phyloP scores from a whole-genome alignment of 805 yeast species.

The Myxozyma kluyveri region DNA sequence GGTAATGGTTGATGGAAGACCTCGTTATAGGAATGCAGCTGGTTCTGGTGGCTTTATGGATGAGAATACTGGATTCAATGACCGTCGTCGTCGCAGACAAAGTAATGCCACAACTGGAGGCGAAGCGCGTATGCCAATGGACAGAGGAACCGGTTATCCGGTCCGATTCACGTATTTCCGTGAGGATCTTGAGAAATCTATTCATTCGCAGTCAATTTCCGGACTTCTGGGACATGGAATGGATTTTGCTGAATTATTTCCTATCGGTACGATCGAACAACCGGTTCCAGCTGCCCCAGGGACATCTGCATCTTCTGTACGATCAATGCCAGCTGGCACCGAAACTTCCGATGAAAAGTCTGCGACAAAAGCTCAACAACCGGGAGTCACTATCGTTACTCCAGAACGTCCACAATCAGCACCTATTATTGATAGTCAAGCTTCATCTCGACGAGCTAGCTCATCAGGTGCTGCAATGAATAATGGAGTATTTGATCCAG shows the following conservation, averaged over 20 bases:
- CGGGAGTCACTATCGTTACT: neutral
- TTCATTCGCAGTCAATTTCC: slow-evolving; percentile 83
- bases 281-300: slow-evolving; percentile 1
- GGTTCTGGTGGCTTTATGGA: slow-evolving; percentile 9
- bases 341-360: slow-evolving; percentile 46
- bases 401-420: neutral
- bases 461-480: neutral
- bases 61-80: slow-evolving; percentile 19
- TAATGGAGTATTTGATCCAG: neutral
- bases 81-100: slow-evolving; percentile 12
- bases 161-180: slow-evolving; percentile 84
- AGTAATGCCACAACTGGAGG: slow-evolving; percentile 6
- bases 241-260: slow-evolving; percentile 64
- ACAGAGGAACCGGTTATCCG: slow-evolving; percentile 11
- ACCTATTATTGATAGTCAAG: neutral
- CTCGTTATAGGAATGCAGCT: slow-evolving; percentile 53
- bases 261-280: too few species aligned
- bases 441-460: neutral
- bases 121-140: slow-evolving; percentile 44
- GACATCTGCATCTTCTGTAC: slow-evolving; percentile 2
- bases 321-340: slow-evolving; percentile 44
- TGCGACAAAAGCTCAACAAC: neutral
- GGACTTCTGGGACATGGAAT: slow-evolving; percentile 59
- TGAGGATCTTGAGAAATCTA: slow-evolving; percentile 81
- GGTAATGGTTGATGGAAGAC: slow-evolving; percentile 56